Conservation (phyloP, 257 asterid species). For the Craterostigma plantagineum region DNA sequence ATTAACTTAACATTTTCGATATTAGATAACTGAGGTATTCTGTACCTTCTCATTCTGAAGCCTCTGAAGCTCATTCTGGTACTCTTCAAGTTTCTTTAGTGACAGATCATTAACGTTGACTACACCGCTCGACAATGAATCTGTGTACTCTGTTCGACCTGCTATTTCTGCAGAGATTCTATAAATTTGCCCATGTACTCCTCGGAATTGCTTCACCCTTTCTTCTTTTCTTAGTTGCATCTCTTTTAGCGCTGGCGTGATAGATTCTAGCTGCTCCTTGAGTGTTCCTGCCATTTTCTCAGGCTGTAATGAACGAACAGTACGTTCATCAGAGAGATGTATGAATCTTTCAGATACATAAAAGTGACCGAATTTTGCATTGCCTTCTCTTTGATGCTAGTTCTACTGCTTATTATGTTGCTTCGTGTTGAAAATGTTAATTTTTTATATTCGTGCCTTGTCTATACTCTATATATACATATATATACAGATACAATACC, state of each 20-base stretch:
- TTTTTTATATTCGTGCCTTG: not conserved
- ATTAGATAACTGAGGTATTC: not conserved
- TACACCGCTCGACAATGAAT: constrained; percentile 30
- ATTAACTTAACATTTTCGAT: not conserved
- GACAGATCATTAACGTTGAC: constrained; percentile 74
- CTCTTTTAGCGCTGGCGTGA: constrained; percentile 72
- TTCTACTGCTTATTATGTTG: too few species aligned
- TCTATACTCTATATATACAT: not conserved
- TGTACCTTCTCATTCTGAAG: constrained; percentile 79
- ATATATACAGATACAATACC: constrained; percentile 21
- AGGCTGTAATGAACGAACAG: constrained; percentile 37
- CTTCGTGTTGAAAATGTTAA: not conserved
- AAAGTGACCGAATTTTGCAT: not conserved
- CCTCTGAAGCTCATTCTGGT: constrained; percentile 76
- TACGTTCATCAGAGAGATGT: constrained; percentile 8
- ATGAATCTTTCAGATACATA: not conserved
- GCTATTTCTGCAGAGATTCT: constrained; percentile 80
- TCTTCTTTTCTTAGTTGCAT: constrained; percentile 80
- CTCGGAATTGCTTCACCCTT: constrained; percentile 63
- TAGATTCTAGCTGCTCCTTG: constrained; percentile 67
- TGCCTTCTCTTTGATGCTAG: not conserved
- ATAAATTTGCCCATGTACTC: constrained; percentile 63
- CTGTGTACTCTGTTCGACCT: constrained; percentile 58
- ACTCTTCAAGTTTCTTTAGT: constrained; percentile 62
- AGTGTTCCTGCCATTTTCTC: constrained; percentile 87